Evolutionary conservation across 2,329 filamentous ascomycete genomes (phyloP).

Genomic region (Cladosporium sp.): DNA sequence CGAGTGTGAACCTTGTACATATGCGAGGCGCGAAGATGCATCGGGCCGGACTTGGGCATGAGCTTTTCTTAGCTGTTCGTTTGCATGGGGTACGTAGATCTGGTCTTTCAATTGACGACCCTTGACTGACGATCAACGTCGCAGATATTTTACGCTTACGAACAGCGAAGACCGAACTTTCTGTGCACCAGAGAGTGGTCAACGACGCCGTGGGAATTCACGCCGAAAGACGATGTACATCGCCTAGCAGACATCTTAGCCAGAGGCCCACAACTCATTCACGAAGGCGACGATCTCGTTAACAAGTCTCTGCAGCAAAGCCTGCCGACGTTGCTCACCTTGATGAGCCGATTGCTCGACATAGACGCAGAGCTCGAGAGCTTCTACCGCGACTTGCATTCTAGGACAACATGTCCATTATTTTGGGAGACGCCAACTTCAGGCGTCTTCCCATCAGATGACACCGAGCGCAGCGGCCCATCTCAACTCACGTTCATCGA

Average conservation of each 20-base stretch:
- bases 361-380: conserved; percentile 2
- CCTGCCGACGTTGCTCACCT: conserved; percentile 4
- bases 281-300: background rate
- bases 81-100: background rate
- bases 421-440: background rate
- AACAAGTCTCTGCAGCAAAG: background rate
- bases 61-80: conserved; percentile 8
- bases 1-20: conserved; percentile 1
- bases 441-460: background rate
- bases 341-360: conserved; percentile 12
- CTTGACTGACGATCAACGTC: background rate
- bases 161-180: conserved; percentile 7
- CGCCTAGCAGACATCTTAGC: conserved; percentile 12
- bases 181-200: conserved; percentile 12
- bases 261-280: background rate
- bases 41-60: conserved; percentile 4
- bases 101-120: too few relatives aligned
- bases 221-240: conserved; percentile 10
- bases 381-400: background rate
- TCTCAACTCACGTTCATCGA: background rate
- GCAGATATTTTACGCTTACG: conserved; percentile 21
- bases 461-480: background rate
- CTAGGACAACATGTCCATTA: background rate
- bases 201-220: conserved; percentile 8
- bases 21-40: conserved; percentile 10